phyloP scores from a whole-genome alignment of 2,329 filamentous ascomycete species.

The Colletotrichum sp. region DNA sequence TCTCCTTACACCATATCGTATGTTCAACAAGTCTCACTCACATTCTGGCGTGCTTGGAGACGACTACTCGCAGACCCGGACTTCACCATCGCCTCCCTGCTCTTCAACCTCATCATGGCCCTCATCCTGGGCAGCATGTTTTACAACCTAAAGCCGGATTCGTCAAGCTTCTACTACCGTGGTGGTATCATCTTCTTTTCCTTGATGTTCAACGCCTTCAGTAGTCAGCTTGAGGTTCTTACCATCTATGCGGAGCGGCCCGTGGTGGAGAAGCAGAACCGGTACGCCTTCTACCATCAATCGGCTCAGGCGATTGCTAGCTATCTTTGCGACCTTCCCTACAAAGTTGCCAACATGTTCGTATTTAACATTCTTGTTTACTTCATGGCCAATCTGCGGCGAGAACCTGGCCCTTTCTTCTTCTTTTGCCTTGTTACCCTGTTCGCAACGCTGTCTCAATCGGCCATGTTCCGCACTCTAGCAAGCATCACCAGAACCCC shows the following conservation, averaged over 20 bases:
- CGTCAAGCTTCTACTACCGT: constrained; percentile 56
- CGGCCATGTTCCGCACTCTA: constrained; percentile 27
- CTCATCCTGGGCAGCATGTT: constrained; percentile 63
- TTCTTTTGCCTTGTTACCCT: constrained; percentile 53
- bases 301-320: constrained; percentile 42
- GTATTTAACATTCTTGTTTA: constrained; percentile 57
- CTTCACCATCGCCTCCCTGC: constrained; percentile 57
- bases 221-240: constrained; percentile 24
- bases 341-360: constrained; percentile 49
- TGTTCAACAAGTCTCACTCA: constrained; percentile 49
- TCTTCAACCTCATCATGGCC: constrained; percentile 44
- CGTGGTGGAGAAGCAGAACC: constrained; percentile 28
- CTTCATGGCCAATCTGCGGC: constrained; percentile 68
- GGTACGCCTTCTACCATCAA: constrained; percentile 36
- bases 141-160: constrained; percentile 59
- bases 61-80: constrained; percentile 47
- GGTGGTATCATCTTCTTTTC: constrained; percentile 29
- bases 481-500: constrained; percentile 27
- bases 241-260: constrained; percentile 25
- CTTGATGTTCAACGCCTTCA: constrained; percentile 35
- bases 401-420: constrained; percentile 64
- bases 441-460: constrained; percentile 29
- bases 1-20: constrained; percentile 55
- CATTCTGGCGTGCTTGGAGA: constrained; percentile 43
- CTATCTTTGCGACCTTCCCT: constrained; percentile 61